Base-by-base conservation (phyloP, 192 early-diverging fungal genomes). In the Gonapodya sp. region DNA sequence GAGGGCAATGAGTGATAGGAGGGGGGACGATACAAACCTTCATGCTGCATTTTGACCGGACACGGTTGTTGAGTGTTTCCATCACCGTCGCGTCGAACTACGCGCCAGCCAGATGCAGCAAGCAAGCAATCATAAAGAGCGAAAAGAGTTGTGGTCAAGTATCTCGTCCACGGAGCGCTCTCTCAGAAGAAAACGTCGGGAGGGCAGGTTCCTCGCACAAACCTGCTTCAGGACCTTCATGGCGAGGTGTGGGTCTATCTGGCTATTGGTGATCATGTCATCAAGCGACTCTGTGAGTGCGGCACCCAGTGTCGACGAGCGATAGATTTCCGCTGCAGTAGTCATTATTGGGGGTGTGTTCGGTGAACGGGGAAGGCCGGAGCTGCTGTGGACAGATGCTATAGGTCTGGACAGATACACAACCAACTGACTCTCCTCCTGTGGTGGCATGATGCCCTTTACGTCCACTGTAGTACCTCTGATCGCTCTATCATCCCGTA, bases 231-330 rank as follows among this genome's bases (percentile, higher is more conserved):
- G 87, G 32, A 98, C 93, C 36, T 93, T 92, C 91, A 97, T 97
- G 0, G 98, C 95, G 74, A 96, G 83, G 24, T 83, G 18, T 30
- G 96, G 95, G 79, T 95, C 95, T 73, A 99, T 94, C 80, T 94
- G 93, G 0, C 92, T 93, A 18, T 92, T 91, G 79, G 92, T 89
- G 82, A 98, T 95, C 83, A 98, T 81, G 79, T 98, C 98, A 84
- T 99, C 98, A 30, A 99, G 88, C 1, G 98, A 93, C 82, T 99
- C 98, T 1, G 95, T 97, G 81, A 99, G 88, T 31, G 98, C 95
- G 35, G 89, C 89, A 0, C 98, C 98, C 35, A 98, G 89, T 75
- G 96, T 90, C 80, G 83, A 83, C 33, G 84, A 81, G n/a, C 88
- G 83, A 82, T 91, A 91, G 18, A 90, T 83, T 78, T 89, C 83